phyloP scores from a whole-genome alignment of 768 basidiomycete genomes.

The Termitomyces sp. region DNA sequence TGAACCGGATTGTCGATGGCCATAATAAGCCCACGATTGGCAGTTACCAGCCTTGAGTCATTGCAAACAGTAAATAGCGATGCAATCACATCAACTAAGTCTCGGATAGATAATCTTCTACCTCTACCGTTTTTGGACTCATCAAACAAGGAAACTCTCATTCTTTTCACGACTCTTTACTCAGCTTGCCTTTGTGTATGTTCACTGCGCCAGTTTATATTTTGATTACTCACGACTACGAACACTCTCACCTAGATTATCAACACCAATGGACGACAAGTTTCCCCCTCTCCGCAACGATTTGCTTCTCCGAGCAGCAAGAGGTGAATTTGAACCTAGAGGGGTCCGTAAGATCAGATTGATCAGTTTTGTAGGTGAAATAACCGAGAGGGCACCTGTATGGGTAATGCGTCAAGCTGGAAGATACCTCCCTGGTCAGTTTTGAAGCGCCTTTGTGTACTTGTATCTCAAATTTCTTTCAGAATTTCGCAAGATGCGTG shows the following conservation, averaged over 20 bases:
- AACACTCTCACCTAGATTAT: not conserved
- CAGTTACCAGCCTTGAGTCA: not conserved
- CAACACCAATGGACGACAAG: conserved; percentile 26
- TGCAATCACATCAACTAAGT: not conserved
- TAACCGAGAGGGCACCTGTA: conserved; percentile 88
- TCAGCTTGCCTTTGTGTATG: not conserved
- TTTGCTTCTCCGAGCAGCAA: conserved; percentile 80
- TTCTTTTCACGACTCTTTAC: not conserved
- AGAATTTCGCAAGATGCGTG: conserved; percentile 90
- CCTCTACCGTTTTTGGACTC: not conserved
- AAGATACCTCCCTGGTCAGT: conserved; percentile 84
- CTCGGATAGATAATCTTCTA: conserved; percentile 10
- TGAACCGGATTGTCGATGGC: conserved; percentile 51
- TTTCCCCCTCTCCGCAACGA: conserved; percentile 85
- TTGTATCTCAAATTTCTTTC: conserved; percentile 4
- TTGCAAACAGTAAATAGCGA: not conserved
- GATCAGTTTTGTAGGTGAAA: conserved; percentile 48
- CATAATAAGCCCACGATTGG: conserved; percentile 20
- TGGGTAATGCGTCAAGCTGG: conserved; percentile 99
- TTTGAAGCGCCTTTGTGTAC: conserved; percentile 2
- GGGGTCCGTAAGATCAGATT: not conserved
- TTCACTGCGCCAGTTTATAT: not conserved
- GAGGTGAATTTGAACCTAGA: conserved; percentile 41
- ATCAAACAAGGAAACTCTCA: not conserved
- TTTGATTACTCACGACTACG: not conserved